Conservation (phyloP, 2,329 filamentous ascomycete species). For the Colletotrichum tamarilloi region DNA sequence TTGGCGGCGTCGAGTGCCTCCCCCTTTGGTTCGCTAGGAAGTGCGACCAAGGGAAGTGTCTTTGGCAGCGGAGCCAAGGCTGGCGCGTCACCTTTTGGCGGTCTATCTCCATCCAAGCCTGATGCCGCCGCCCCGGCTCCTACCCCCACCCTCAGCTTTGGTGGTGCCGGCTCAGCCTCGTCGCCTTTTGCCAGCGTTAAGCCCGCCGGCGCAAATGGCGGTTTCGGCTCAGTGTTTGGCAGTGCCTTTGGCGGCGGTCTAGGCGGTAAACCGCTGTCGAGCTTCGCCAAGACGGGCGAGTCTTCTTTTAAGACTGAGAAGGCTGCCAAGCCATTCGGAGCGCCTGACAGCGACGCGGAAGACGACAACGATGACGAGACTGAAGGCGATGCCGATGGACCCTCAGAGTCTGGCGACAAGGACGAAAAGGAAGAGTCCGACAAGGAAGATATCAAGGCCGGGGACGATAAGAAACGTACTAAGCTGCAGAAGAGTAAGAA, state of each 20-base stretch:
- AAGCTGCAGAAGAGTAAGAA: slow-evolving; percentile 77
- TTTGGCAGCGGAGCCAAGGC: slow-evolving; percentile 51
- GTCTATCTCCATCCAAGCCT: slow-evolving; percentile 40
- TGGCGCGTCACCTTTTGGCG: slow-evolving; percentile 46
- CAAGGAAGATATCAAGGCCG: slow-evolving; percentile 62
- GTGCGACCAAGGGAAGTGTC: slow-evolving; percentile 55
- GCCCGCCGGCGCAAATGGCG: slow-evolving; percentile 47
- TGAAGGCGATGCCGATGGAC: slow-evolving; percentile 50
- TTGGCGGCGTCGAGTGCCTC: slow-evolving; percentile 71
- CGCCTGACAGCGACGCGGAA: slow-evolving; percentile 74
- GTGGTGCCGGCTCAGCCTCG: slow-evolving; percentile 45
- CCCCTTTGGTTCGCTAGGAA: slow-evolving; percentile 70
- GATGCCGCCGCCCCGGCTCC: slow-evolving; percentile 42
- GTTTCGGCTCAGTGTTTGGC: slow-evolving; percentile 59
- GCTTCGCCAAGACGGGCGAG: slow-evolving; percentile 75
- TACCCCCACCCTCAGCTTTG: slow-evolving; percentile 62
- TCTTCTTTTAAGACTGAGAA: slow-evolving; percentile 66
- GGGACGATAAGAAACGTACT: slow-evolving; percentile 72
- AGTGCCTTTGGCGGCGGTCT: slow-evolving; percentile 57
- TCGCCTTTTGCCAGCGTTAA: slow-evolving; percentile 62
- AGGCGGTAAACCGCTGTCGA: slow-evolving; percentile 63
- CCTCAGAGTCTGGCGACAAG: slow-evolving; percentile 50
- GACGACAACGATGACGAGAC: slow-evolving; percentile 56
- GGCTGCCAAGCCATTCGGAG: slow-evolving; percentile 79
- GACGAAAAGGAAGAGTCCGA: slow-evolving; percentile 65